Conservation (phyloP, 1,139 yeast species). For the Chernovozyma aurita region DNA sequence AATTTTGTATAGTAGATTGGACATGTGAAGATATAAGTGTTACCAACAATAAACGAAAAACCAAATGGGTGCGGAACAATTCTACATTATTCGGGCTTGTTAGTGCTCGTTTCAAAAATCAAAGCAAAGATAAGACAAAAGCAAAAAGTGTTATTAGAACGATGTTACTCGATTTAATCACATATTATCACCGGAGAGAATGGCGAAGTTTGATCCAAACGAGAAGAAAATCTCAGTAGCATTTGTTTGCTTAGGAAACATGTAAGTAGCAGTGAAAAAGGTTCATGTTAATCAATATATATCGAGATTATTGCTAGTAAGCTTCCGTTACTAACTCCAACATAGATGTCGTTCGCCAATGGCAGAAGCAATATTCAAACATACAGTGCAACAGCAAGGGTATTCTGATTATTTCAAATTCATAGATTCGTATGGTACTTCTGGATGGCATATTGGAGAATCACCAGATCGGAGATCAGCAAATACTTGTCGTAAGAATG, state of each 20-base stretch:
- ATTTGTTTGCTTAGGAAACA: conserved; percentile 89
- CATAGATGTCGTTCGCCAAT: conserved; percentile 88
- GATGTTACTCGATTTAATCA: no score
- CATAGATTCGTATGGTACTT: conserved; percentile 88
- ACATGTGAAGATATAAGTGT: no score
- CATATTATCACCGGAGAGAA: no score
- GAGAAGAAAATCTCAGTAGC: conserved; percentile 56
- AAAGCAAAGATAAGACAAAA: no score
- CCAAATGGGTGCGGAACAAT: no score
- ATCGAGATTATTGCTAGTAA: not conserved
- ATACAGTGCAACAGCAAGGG: conserved; percentile 51
- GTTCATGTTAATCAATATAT: not conserved
- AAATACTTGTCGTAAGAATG: conserved; percentile 63
- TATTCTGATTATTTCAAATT: conserved; percentile 35
- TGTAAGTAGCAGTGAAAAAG: conserved; percentile 44
- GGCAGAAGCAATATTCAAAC: conserved; percentile 91
- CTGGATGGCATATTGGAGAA: conserved; percentile 81
- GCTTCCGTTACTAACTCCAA: no score
- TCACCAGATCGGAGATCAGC: conserved; percentile 73
- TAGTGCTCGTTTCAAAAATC: no score
- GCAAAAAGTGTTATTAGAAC: no score
- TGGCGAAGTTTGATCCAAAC: conserved; percentile 17
- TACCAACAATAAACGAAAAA: no score
- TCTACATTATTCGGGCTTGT: no score
- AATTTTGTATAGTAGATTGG: no score